These are phyloP conservation scores for Termitomyces sp. DNA, from an alignment of 1,284 basidiomycete species.

Conservation along the genomic window DNA sequence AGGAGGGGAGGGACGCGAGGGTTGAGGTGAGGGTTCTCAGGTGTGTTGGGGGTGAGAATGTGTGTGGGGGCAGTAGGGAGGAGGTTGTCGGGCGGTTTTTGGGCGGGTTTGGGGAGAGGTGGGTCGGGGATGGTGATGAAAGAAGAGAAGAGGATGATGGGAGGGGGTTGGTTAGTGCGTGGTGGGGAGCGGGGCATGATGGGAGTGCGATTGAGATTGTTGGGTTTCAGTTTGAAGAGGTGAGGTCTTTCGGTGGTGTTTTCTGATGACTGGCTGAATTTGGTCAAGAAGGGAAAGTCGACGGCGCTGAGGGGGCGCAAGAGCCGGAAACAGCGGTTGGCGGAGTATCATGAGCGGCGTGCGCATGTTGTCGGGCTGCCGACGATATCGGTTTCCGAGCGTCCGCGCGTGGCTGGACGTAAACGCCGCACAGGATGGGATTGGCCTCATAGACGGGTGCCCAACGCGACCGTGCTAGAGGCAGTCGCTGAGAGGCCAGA, in stretches of 20 bases:
- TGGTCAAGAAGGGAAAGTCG: constrained; percentile 38
- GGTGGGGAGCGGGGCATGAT: constrained; percentile 72
- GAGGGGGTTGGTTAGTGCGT: constrained; percentile 54
- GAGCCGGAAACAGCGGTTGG: constrained; percentile 59
- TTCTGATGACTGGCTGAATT: too few species aligned
- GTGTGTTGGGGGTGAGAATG: constrained; percentile 31
- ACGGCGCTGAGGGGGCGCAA: constrained; percentile 46
- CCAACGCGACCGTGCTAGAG: constrained; percentile 34
- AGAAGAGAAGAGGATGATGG: constrained; percentile 61
- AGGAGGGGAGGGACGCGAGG: constrained; percentile 48
- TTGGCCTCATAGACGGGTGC: constrained; percentile 26
- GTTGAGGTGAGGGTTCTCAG: constrained; percentile 48
- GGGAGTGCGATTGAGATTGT: constrained; percentile 70
- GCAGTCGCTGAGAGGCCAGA: constrained; percentile 25
- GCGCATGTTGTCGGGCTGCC: constrained; percentile 45
- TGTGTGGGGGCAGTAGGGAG: constrained; percentile 31
- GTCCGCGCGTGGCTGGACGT: constrained; percentile 25
- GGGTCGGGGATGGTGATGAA: constrained; percentile 9
- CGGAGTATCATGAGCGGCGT: constrained; percentile 61
- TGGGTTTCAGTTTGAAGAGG: constrained; percentile 55
- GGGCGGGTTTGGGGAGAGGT: constrained; percentile 43
- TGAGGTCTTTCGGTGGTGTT: constrained; percentile 29
- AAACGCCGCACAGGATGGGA: constrained; percentile 35
- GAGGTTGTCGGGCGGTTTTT: constrained; percentile 47
- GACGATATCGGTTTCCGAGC: not conserved